phyloP scores from a whole-genome alignment of 768 basidiomycete genomes.

The Phylloporus arenicola region DNA sequence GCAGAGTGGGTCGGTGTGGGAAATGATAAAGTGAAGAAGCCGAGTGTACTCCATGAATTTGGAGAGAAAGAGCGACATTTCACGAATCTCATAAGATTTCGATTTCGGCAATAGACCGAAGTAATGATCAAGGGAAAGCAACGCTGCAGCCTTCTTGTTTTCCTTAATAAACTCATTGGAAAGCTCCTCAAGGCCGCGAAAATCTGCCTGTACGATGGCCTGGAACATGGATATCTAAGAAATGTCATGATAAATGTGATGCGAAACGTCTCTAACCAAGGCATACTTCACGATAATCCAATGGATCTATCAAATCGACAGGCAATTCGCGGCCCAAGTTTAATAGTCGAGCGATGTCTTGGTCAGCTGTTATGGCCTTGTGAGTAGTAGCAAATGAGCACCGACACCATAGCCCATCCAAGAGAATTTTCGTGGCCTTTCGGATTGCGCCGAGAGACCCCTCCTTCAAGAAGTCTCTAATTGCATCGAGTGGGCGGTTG shows the following conservation, averaged over 20 bases:
- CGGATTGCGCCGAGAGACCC: constrained; percentile 22
- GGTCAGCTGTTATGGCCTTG: background rate
- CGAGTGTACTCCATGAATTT: constrained; percentile 6
- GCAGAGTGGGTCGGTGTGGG: constrained; percentile 4
- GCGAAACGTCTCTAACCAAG: too few species aligned
- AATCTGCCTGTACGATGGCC: constrained; percentile 25
- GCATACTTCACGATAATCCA: constrained; percentile 10
- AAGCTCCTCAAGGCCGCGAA: constrained; percentile 27
- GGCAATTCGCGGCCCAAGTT: constrained; percentile 17
- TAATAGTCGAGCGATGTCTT: constrained; percentile 20
- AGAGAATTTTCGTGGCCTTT: constrained; percentile 36
- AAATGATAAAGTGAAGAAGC: constrained; percentile 5
- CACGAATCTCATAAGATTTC: constrained; percentile 17
- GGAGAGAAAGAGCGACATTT: constrained; percentile 5
- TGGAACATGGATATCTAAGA: constrained; percentile 29
- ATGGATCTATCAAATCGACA: constrained; percentile 1
- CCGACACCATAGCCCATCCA: constrained; percentile 42
- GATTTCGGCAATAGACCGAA: constrained; percentile 11
- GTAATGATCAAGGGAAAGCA: constrained; percentile 4
- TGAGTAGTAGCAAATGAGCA: constrained; percentile 37
- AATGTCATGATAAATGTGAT: background rate
- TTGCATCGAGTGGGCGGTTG: constrained; percentile 44
- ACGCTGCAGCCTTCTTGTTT: background rate
- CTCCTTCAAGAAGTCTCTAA: constrained; percentile 40
- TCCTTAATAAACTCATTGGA: constrained; percentile 24